These are phyloP conservation scores for Platanthera zijinensis DNA, from an alignment of 106 monocot species.

Conservation along the genomic window DNA sequence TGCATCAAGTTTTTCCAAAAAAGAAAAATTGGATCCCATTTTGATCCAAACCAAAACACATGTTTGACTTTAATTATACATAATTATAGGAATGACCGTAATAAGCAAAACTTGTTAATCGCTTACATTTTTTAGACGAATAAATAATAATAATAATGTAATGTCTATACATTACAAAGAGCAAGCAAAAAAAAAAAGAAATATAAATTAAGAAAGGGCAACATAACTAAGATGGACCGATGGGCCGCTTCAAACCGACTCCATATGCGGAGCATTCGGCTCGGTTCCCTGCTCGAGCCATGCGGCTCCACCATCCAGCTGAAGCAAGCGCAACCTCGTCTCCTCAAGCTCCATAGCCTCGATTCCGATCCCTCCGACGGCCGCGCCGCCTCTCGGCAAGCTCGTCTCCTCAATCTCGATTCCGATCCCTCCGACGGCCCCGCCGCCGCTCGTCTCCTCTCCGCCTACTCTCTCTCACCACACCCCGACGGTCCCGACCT, in stretches of 20 bases:
- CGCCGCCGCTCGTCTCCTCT: background rate
- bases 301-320: conserved; percentile 3
- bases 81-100: too few species aligned
- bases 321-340: conserved; percentile 1
- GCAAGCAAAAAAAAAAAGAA: too few species aligned
- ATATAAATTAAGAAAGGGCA: too few species aligned
- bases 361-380: background rate
- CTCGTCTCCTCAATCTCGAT: background rate
- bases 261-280: background rate
- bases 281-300: background rate
- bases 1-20: too few species aligned
- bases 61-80: too few species aligned
- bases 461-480: background rate
- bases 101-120: too few species aligned
- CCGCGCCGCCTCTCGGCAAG: background rate
- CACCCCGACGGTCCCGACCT: background rate
- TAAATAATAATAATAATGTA: too few species aligned
- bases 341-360: background rate
- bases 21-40: too few species aligned
- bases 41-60: too few species aligned
- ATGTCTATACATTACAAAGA: too few species aligned
- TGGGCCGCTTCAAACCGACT: background rate
- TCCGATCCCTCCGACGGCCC: background rate
- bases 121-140: too few species aligned
- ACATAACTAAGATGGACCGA: too few species aligned